Conservation (phyloP, 768 basidiomycete species). For the Sarcodon aspratus region DNA sequence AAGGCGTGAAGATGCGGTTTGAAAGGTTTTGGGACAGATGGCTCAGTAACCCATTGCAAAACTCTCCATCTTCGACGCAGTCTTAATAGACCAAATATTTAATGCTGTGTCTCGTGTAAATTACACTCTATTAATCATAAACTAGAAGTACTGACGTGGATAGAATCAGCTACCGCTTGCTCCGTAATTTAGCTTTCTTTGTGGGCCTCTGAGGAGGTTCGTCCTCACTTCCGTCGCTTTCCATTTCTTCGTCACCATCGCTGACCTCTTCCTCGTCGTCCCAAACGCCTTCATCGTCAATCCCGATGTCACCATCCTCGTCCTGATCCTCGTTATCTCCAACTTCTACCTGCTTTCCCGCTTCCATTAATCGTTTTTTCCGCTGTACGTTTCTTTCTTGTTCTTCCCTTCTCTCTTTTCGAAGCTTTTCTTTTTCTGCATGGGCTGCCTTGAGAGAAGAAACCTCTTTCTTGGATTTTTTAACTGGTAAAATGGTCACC, state of each 20-base stretch:
- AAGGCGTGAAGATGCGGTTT: slow-evolving; percentile 78
- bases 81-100: not conserved
- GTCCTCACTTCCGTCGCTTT: slow-evolving; percentile 43
- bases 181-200: slow-evolving; percentile 44
- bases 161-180: slow-evolving; percentile 26
- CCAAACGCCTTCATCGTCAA: slow-evolving; percentile 20
- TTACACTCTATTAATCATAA: not conserved
- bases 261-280: slow-evolving; percentile 22
- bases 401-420: slow-evolving; percentile 72
- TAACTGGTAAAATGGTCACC: slow-evolving; percentile 40
- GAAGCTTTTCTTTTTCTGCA: slow-evolving; percentile 63
- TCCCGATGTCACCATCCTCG: slow-evolving; percentile 17
- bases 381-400: slow-evolving; percentile 85
- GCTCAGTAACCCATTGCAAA: slow-evolving; percentile 10
- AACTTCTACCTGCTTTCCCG: slow-evolving; percentile 41
- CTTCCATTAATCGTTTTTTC: slow-evolving; percentile 47
- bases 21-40: slow-evolving; percentile 39
- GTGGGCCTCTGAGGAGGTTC: slow-evolving; percentile 25
- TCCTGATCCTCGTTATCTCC: slow-evolving; percentile 39
- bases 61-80: not conserved
- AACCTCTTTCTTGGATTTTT: slow-evolving; percentile 76
- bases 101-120: slow-evolving; percentile 1
- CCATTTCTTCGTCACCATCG: slow-evolving; percentile 44
- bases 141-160: not conserved
- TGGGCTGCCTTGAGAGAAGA: slow-evolving; percentile 60